Percentiles rank a stretch among this genome's conserved stretches.
Conservation (phyloP, 441 rosid species). For the Jatropha multifida region DNA sequence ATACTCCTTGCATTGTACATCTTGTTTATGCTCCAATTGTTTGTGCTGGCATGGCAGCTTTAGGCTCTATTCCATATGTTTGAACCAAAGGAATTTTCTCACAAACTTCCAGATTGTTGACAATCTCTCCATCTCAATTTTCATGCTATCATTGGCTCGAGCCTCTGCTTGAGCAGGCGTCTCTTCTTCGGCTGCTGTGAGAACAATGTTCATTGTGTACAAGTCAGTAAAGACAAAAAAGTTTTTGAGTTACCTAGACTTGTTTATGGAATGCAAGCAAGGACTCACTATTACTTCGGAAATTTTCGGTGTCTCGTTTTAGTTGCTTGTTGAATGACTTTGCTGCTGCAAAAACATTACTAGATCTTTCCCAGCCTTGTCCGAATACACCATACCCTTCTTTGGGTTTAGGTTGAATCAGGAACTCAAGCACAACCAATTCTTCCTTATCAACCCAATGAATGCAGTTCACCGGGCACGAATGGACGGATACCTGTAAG, state of each 20-base stretch:
- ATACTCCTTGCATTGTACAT: background rate
- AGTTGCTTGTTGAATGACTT: constrained; percentile 46
- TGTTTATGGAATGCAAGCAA: background rate
- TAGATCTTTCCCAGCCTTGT: constrained; percentile 61
- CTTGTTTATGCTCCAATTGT: background rate
- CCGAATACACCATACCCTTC: constrained; percentile 59
- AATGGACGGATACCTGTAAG: constrained; percentile 52
- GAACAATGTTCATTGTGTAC: background rate
- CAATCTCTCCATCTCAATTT: constrained; percentile 43
- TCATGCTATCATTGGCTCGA: constrained; percentile 37
- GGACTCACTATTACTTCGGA: constrained; percentile 27
- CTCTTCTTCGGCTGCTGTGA: constrained; percentile 49
- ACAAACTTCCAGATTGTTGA: constrained; percentile 35
- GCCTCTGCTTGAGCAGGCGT: constrained; percentile 63
- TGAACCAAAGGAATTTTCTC: constrained; percentile 25
- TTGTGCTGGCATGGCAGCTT: background rate
- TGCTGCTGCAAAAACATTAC: constrained; percentile 53
- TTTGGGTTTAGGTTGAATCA: constrained; percentile 46
- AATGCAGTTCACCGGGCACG: constrained; percentile 69
- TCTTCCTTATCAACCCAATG: constrained; percentile 59
- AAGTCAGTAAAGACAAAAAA: background rate
- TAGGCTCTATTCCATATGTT: background rate
- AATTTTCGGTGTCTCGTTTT: constrained; percentile 27
- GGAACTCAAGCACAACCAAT: constrained; percentile 48
- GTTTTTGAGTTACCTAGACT: background rate